Evolutionary conservation across 1,284 basidiomycete genomes (phyloP).

Genomic region (Apiotrichum domesticum): DNA sequence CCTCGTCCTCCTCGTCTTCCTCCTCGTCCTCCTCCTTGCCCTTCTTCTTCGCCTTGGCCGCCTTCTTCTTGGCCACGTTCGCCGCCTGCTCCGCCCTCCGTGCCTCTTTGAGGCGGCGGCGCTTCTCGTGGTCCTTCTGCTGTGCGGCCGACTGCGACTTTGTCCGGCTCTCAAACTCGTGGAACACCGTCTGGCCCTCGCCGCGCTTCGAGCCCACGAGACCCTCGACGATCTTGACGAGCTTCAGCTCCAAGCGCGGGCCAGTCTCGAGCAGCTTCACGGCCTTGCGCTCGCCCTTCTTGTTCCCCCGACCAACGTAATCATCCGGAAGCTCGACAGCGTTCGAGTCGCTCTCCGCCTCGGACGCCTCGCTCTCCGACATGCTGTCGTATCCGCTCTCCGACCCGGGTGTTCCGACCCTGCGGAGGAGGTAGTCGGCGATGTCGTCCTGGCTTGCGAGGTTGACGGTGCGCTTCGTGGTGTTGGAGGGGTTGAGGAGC

Average conservation of each 20-base stretch:
- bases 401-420: slow-evolving; percentile 46
- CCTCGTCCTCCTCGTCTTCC: slow-evolving; percentile 41
- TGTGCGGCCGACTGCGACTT: slow-evolving; percentile 63
- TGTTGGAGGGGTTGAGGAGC: slow-evolving; percentile 56
- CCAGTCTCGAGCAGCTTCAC: slow-evolving; percentile 91
- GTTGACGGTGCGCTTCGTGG: slow-evolving; percentile 54
- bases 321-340: slow-evolving; percentile 76
- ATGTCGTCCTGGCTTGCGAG: slow-evolving; percentile 87
- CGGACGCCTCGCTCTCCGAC: slow-evolving; percentile 54
- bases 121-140: slow-evolving; percentile 67
- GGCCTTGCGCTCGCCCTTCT: slow-evolving; percentile 81
- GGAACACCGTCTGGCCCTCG: slow-evolving; percentile 82
- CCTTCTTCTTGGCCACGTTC: slow-evolving; percentile 72
- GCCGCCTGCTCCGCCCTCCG: slow-evolving; percentile 78
- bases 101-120: slow-evolving; percentile 65
- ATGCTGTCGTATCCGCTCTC: slow-evolving; percentile 71
- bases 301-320: slow-evolving; percentile 91
- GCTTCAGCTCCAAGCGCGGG: slow-evolving; percentile 83
- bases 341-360: slow-evolving; percentile 68
- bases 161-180: slow-evolving; percentile 73
- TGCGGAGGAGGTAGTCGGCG: slow-evolving; percentile 85
- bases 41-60: slow-evolving; percentile 25
- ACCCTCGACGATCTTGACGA: slow-evolving; percentile 95
- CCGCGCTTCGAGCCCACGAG: slow-evolving; percentile 60
- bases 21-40: slow-evolving; percentile 48